phyloP scores from a whole-genome alignment of 345 rosid species.

The Citrus sp. region DNA sequence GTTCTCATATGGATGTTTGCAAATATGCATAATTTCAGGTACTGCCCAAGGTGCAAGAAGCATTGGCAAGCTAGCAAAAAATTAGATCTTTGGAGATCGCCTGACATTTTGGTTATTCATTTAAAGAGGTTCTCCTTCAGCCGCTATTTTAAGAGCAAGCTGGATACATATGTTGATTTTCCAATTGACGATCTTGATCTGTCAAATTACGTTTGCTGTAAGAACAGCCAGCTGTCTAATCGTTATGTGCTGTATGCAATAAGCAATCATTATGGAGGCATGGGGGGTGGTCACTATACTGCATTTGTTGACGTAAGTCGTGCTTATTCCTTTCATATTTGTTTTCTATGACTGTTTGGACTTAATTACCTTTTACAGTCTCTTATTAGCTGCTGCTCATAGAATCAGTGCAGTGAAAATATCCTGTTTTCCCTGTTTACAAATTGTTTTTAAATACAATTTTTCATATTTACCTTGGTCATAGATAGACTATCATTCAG shows the following conservation, averaged over 20 bases:
- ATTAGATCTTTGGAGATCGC: conserved; percentile 76
- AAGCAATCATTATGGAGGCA: conserved; percentile 66
- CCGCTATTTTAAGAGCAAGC: conserved; percentile 52
- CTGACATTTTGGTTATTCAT: conserved; percentile 64
- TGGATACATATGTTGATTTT: conserved; percentile 65
- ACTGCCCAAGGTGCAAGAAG: conserved; percentile 63
- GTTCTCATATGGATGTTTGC: neutral
- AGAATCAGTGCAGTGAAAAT: neutral
- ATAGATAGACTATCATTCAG: neutral
- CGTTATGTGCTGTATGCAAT: conserved; percentile 48
- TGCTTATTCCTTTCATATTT: neutral
- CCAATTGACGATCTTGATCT: conserved; percentile 60
- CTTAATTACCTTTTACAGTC: neutral
- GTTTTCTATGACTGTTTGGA: neutral
- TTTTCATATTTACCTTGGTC: neutral
- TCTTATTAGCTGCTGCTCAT: neutral
- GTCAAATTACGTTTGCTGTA: conserved; percentile 44
- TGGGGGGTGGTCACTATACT: conserved; percentile 79
- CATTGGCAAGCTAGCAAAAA: conserved; percentile 64
- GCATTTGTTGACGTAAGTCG: conserved; percentile 66
- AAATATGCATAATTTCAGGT: conserved; percentile 36
- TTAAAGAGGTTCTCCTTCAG: conserved; percentile 68
- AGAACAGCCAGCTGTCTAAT: conserved; percentile 28
- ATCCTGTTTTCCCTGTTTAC: neutral
- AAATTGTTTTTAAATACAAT: neutral